Evolutionary conservation across 1,284 basidiomycete species (phyloP).

Genomic region (Moesziomyces aphidis): DNA sequence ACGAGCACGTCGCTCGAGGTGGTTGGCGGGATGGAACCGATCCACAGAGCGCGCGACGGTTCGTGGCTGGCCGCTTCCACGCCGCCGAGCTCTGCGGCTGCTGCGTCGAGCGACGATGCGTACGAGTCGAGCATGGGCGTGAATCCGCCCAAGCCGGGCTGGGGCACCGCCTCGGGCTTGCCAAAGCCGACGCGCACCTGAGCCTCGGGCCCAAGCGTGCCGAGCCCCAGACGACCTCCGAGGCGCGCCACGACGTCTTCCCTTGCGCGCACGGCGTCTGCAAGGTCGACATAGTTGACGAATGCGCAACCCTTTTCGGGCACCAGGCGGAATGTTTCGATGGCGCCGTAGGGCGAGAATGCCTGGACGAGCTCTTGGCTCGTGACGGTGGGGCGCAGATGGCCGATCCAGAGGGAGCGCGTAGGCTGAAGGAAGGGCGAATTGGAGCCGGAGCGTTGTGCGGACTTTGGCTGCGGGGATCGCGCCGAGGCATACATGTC

Average conservation of each 20-base stretch:
- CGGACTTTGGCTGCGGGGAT: conserved; percentile 11
- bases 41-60: conserved; percentile 59
- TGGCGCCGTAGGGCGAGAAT: conserved; percentile 94
- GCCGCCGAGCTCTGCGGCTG: conserved; percentile 18
- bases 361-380: conserved; percentile 93
- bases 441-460: conserved; percentile 69
- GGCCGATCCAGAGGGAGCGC: conserved; percentile 96
- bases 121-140: conserved; percentile 12
- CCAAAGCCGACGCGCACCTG: conserved; percentile 97
- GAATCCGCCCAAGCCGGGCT: conserved; percentile 25
- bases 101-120: conserved; percentile 3
- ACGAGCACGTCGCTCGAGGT: conserved; percentile 72
- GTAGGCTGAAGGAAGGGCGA: conserved; percentile 76
- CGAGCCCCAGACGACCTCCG: conserved; percentile 84
- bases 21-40: conserved; percentile 55
- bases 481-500: conserved; percentile 17
- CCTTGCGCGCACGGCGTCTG: conserved; percentile 92
- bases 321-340: conserved; percentile 90
- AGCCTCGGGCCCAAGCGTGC: conserved; percentile 70
- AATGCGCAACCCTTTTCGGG: conserved; percentile 99
- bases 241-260: conserved; percentile 95
- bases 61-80: conserved; percentile 29
- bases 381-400: conserved; percentile 90
- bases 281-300: conserved; percentile 95
- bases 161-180: conserved; percentile 86